phyloP scores from a whole-genome alignment of 2,329 filamentous ascomycete genomes.

The Escovopsis sp. region DNA sequence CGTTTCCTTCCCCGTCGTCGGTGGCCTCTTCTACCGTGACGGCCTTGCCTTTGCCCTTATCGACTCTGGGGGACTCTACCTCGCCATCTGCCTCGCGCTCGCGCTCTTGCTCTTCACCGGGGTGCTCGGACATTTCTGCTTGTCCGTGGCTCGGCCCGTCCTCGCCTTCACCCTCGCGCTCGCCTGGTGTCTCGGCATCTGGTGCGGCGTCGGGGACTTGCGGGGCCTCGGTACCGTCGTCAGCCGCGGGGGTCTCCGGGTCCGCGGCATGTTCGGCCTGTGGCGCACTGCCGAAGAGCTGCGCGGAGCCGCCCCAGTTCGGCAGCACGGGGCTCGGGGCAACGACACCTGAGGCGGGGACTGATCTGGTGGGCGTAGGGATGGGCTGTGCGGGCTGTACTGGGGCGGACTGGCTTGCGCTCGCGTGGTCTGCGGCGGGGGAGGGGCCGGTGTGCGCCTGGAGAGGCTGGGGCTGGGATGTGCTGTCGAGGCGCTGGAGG shows the following conservation, averaged over 20 bases:
- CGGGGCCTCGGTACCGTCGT: too few species aligned
- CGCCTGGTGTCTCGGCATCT: constrained; percentile 1
- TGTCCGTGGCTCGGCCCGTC: constrained; percentile 4
- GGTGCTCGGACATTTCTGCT: constrained; percentile 1
- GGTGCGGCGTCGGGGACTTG: not conserved
- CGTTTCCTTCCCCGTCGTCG: constrained; percentile 20
- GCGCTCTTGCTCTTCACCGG: too few species aligned
- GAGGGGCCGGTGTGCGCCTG: constrained; percentile 9
- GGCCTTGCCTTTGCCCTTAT: constrained; percentile 30
- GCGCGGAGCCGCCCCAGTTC: constrained; percentile 36
- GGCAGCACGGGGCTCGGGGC: constrained; percentile 34
- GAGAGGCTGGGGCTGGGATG: constrained; percentile 11
- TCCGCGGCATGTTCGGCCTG: too few species aligned
- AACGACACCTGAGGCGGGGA: constrained; percentile 21
- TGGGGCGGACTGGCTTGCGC: constrained; percentile 2
- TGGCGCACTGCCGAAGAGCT: constrained; percentile 25
- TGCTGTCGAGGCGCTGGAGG: constrained; percentile 38
- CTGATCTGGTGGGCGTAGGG: not conserved
- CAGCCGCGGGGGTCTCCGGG: too few species aligned
- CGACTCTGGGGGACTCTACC: not conserved
- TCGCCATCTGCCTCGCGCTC: too few species aligned
- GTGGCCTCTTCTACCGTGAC: constrained; percentile 32
- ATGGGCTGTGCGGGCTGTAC: constrained; percentile 1
- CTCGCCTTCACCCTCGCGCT: not conserved
- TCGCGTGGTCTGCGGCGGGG: constrained; percentile 7